These are phyloP conservation scores for Turnera subulata DNA, from an alignment of 345 rosid species.

Conservation along the genomic window DNA sequence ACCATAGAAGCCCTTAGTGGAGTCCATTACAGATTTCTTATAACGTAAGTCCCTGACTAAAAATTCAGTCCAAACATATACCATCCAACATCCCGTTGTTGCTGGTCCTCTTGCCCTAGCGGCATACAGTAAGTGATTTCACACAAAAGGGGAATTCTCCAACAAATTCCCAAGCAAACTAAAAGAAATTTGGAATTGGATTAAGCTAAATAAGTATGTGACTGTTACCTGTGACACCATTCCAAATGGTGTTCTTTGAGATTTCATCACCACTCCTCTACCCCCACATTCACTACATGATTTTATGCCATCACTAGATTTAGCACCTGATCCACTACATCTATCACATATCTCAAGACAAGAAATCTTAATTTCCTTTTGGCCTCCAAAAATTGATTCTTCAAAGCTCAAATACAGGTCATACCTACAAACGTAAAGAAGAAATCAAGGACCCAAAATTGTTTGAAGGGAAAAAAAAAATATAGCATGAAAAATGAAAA, in stretches of 20 bases:
- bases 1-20: too few species aligned
- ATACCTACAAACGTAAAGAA: conserved; percentile 41
- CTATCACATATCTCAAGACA: conserved; percentile 60
- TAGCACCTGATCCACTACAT: conserved; percentile 88
- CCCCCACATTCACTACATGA: conserved; percentile 71
- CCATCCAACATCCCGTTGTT: too few species aligned
- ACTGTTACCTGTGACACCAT: conserved; percentile 85
- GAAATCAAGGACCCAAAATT: not conserved
- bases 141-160: too few species aligned
- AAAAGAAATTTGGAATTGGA: not conserved
- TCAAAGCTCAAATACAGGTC: conserved; percentile 74
- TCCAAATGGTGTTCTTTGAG: conserved; percentile 87
- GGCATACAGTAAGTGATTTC: too few species aligned
- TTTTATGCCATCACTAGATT: conserved; percentile 50
- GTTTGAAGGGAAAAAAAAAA: not conserved
- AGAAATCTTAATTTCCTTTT: conserved; percentile 59
- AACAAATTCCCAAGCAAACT: too few species aligned
- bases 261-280: conserved; percentile 66
- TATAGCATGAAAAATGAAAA: not conserved
- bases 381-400: conserved; percentile 82
- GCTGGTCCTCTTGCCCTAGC: too few species aligned
- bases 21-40: too few species aligned
- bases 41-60: too few species aligned
- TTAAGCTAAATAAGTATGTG: too few species aligned
- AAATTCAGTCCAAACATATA: too few species aligned